Conservation (phyloP, 169 alveolate species). For the Cryptosporidium meleagridis region DNA sequence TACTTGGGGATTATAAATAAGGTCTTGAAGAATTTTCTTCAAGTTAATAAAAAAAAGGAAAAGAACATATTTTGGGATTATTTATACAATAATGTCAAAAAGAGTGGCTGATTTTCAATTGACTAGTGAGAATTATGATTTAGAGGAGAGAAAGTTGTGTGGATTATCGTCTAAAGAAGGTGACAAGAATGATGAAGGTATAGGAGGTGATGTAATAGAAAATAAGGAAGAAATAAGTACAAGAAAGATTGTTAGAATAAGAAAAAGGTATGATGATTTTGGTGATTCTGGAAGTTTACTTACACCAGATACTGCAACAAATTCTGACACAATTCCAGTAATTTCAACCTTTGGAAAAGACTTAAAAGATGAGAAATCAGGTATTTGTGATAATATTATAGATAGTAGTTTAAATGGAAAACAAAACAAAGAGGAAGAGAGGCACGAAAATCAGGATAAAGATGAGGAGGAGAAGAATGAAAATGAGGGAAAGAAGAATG, state of each 20-base stretch:
- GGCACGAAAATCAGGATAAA: not conserved
- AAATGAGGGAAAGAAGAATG: not conserved
- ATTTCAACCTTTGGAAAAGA: not conserved
- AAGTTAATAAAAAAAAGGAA: not conserved
- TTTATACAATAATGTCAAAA: constrained; percentile 38
- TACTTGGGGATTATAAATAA: not conserved
- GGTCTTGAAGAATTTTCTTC: not conserved
- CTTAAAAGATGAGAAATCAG: not conserved
- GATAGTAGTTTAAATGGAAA: not conserved
- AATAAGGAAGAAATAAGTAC: constrained; percentile 31
- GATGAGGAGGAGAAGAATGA: not conserved
- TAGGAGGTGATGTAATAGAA: not conserved
- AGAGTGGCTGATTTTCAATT: constrained; percentile 64
- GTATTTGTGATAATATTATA: not conserved
- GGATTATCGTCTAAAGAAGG: not conserved
- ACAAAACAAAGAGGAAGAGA: not conserved
- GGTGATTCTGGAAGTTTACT: not conserved
- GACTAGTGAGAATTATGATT: constrained; percentile 47
- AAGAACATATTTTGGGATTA: not conserved
- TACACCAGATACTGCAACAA: not conserved
- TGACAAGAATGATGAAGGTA: not conserved
- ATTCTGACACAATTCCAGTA: not conserved
- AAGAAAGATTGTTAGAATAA: constrained; percentile 30
- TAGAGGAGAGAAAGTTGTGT: constrained; percentile 11
- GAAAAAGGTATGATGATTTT: constrained; percentile 8